Percentiles rank a stretch among this genome's conserved stretches.
These are phyloP conservation scores for Brassica rapa DNA, from an alignment of 345 rosid species.

Conservation along the genomic window DNA sequence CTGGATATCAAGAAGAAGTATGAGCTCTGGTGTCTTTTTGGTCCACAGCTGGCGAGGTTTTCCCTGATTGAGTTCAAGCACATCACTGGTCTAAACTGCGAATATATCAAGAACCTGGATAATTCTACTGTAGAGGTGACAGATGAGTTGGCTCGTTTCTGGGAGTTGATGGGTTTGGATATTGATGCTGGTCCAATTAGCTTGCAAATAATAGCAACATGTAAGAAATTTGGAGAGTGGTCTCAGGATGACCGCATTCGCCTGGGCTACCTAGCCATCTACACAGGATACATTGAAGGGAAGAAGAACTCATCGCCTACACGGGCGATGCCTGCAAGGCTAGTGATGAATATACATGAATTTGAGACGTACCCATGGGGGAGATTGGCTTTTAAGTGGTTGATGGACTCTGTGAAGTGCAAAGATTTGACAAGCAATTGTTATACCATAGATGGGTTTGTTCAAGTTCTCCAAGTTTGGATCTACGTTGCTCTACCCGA, in stretches of 20 bases:
- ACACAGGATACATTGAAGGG: neutral
- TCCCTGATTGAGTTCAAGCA: neutral
- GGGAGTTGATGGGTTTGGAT: neutral
- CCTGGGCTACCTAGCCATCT: neutral
- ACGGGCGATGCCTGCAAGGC: neutral
- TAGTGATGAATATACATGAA: neutral
- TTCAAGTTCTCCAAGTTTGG: neutral
- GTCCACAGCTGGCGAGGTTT: neutral
- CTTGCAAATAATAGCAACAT: neutral
- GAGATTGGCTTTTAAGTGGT: neutral
- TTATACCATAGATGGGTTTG: neutral
- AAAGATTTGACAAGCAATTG: neutral
- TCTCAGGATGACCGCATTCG: neutral
- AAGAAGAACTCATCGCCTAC: neutral
- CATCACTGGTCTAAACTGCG: neutral
- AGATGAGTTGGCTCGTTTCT: neutral
- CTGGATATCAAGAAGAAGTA: neutral
- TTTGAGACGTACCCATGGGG: neutral
- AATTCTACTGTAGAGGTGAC: neutral
- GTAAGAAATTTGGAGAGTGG: neutral
- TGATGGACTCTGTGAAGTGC: neutral
- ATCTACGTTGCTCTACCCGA: neutral
- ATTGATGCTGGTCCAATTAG: neutral
- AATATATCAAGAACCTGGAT: neutral
- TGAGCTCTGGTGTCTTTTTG: neutral